These are phyloP conservation scores for Fusarium lateritium DNA, from an alignment of 2,329 filamentous ascomycete species.

Conservation along the genomic window DNA sequence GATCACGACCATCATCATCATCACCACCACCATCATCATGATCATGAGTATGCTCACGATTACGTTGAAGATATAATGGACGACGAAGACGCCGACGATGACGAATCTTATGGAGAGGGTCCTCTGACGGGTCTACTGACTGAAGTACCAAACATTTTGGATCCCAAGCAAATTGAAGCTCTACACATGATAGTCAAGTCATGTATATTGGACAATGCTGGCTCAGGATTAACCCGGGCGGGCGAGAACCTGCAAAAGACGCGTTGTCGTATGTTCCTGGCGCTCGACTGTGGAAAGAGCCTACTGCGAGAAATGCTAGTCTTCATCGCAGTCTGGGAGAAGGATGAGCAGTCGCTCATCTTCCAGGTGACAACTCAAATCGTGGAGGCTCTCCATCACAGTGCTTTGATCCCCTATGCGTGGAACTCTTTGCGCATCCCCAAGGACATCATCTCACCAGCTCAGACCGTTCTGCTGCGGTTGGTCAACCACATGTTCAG, in stretches of 20 bases:
- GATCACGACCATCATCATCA: slow-evolving; percentile 48
- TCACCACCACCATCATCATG: slow-evolving; percentile 53
- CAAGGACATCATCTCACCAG: slow-evolving; percentile 96
- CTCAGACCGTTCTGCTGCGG: slow-evolving; percentile 92
- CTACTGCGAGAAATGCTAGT: slow-evolving; percentile 91
- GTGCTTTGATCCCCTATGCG: slow-evolving; percentile 89
- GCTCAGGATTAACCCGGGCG: slow-evolving; percentile 75
- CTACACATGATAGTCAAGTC: slow-evolving; percentile 98
- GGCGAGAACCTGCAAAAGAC: slow-evolving; percentile 92
- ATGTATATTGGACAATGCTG: slow-evolving; percentile 87
- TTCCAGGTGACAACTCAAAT: slow-evolving; percentile 98
- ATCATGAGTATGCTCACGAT: slow-evolving; percentile 59
- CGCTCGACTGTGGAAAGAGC: slow-evolving; percentile 91
- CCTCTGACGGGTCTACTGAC: slow-evolving; percentile 88
- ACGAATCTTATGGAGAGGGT: slow-evolving; percentile 84
- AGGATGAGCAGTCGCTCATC: slow-evolving; percentile 92
- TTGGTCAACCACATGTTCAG: slow-evolving; percentile 92
- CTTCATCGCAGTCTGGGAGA: slow-evolving; percentile 97
- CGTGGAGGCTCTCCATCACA: slow-evolving; percentile 91
- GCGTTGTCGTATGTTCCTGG: slow-evolving; percentile 89
- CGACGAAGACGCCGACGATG: slow-evolving; percentile 79
- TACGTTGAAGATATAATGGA: slow-evolving; percentile 72
- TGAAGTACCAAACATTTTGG: slow-evolving; percentile 93
- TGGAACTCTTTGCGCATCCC: slow-evolving; percentile 93
- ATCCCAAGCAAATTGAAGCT: slow-evolving; percentile 95